Evolutionary conservation across 164 flowering plant genomes (phyloP), one percentile per base, ranked within the genome.

Genomic region (Magnolia officinalis): DNA sequence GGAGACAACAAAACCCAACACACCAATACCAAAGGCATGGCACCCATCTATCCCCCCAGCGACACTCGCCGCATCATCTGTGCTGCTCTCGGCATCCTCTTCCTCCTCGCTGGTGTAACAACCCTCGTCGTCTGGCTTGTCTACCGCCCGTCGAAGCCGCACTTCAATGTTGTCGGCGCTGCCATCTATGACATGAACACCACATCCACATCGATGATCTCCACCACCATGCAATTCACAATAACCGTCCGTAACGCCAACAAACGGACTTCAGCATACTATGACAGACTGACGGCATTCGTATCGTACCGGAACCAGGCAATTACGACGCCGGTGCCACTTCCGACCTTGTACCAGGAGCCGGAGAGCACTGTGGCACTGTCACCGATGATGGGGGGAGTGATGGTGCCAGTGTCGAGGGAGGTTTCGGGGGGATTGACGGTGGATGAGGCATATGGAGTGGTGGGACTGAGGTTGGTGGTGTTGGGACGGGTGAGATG

Each of bases 171-270:
- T 4, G 84, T 84, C 19, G 83, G 83, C 6, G 93, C 91, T n/a
- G 87, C 96, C 51, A 64, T 91, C 55, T 87, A 86, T 78, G 80
- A 81, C 23, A 87, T 93, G 77, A 91, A 89, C 89, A 63, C 81
- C 73, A 83, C 93, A 2, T 74, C 89, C 19, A 86, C 87, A 5
- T 80, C 88, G 1, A 72, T 80, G 72, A 51, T 93, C 59, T 78
- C 95, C 81, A 78, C 92, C 80, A 78, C 88, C 84, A 78, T 91
- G 84, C 97, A 92, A 82, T 87, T 95, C 88, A 90, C 96, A 7
- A 49, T 95, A 76, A 75, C 86, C 23, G 82, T 90, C 0, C 79
- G 91, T 26, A 95, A 95, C 87, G 89, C 97, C 1, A 92, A 93
- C 91, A 72, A 72, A 67, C 83, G 97, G 2, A 87, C 85, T 31